Base-by-base conservation (phyloP, 2,329 filamentous ascomycete species). In the Alternaria tenuissima region DNA sequence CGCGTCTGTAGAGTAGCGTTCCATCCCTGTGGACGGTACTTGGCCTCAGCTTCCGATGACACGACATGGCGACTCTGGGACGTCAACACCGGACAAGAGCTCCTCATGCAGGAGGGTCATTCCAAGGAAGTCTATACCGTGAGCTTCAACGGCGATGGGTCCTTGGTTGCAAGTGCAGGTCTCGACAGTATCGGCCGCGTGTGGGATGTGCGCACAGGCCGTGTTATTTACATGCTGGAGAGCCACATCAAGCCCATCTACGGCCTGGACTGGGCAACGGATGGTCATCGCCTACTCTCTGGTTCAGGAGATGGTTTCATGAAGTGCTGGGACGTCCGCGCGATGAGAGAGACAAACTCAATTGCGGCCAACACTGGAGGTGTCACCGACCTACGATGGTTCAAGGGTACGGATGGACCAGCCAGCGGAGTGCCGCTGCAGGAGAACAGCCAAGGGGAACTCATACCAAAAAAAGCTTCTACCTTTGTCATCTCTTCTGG, bases 31-130 rank as follows among this genome's bases (percentile, higher is more conserved):
- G 94, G 94, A 4, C 86, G 86, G 63, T 98, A 94, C 73, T 83
- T 98, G 6, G 95, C 94, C 5, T 97, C 94, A 1, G 95, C 95
- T 7, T 97, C 93, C 0, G 95, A 95, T 72, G 95, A 99, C 76
- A 97, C 93, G 2, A 97, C 95, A 0, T 99, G 95, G 95, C 88
- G 94, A 44, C 83, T 99, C 34, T 99, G 95, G 94, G 94, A 98
- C 76, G 88, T 98, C 0, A 89, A 92, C 68, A 95, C 91, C 0
- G 92, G 89, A 0, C 89, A 89, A 3, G 94, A 98, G 74, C 81
- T 98, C 2, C 84, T 96, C 1, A 84, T 96, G 1, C 95, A 99
- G 78, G 94, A 98, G 80, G 95, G 95, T 1, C 95, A 99, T 77
- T 96, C 93, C 9, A 88, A 94, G 56, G 95, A 96, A 63, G 95